These are phyloP conservation scores for Mortierella sp. DNA, from an alignment of 371 early-diverging fungal species.

Conservation along the genomic window DNA sequence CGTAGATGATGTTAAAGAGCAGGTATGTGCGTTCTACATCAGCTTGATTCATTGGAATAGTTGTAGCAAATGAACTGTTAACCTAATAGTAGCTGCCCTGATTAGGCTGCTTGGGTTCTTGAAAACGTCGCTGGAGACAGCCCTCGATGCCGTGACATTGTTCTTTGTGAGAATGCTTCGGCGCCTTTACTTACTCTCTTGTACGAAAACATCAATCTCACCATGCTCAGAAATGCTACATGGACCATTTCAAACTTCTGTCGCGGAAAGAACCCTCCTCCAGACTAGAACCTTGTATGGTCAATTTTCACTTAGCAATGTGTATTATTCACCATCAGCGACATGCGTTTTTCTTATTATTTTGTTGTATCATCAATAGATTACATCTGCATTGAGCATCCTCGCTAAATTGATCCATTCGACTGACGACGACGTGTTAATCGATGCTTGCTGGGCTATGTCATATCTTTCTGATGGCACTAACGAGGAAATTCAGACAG, in stretches of 20 bases:
- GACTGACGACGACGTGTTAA: slow-evolving; percentile 96
- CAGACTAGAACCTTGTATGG: slow-evolving; percentile 87
- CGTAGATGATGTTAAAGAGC: slow-evolving; percentile 96
- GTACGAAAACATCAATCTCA: slow-evolving; percentile 87
- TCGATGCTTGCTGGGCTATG: slow-evolving; percentile 99
- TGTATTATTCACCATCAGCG: not conserved
- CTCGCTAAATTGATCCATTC: slow-evolving; percentile 92
- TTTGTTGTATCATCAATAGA: slow-evolving; percentile 61
- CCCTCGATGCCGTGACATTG: slow-evolving; percentile 94
- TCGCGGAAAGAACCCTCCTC: slow-evolving; percentile 98
- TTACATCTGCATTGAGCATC: slow-evolving; percentile 89
- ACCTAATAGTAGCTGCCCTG: not conserved
- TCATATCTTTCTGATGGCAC: slow-evolving; percentile 98
- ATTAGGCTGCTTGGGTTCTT: slow-evolving; percentile 98
- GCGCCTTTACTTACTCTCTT: slow-evolving; percentile 87
- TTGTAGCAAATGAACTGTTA: not conserved
- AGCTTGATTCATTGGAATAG: not conserved
- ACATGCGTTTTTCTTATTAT: not conserved
- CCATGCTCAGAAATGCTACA: slow-evolving; percentile 98
- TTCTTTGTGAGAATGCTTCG: slow-evolving; percentile 89
- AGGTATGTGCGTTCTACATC: slow-evolving; percentile 64
- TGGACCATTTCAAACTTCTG: slow-evolving; percentile 99
- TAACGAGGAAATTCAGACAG: slow-evolving; percentile 96
- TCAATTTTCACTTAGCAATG: not conserved
- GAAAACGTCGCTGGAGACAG: slow-evolving; percentile 99